Evolutionary conservation across 1,284 basidiomycete genomes (phyloP), one percentile per base, ranked within the genome.

Genomic region (Ceratobasidium papillatum): DNA sequence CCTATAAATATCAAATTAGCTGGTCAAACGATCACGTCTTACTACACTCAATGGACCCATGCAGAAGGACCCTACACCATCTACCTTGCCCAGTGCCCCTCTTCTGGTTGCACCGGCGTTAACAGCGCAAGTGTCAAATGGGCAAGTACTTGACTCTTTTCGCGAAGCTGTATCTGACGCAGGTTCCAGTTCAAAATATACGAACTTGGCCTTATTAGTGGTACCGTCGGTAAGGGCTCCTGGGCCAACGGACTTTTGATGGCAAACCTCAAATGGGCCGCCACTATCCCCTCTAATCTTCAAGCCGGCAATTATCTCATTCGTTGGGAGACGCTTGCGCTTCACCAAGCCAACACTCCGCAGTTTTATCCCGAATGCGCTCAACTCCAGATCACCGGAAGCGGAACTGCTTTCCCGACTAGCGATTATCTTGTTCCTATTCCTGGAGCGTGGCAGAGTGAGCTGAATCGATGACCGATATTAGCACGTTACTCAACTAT

Each of bases 341-440:
- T 19, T 11, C 52, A 74, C 38, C 81, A 84, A 32, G 68, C 79
- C 36, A 78, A 79, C 69, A 74, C 76, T n/a, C 77, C 77, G 17
- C 77, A 78, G 65, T 78, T 78, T 74, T 78, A 78, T 61, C 77
- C 75, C 17, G 47, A 43, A 38, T 77, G 76, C 71, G 59, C 75
- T 2, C 76, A 77, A 32, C 56, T 77, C 22, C 43, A 71, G 38
- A 54, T 77, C 27, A 66, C 59, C 0, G 74, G 75, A 11, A 34
- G 59, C 41, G 76, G 76, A 30, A 75, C 47, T 32, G 49, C 75
- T 22, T 54, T 65, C 43, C 76, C 76, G 4, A 47, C 66, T 22
- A 63, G 65, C 54, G 61, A 52, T 2, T 68, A 76, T n/a, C 68
- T 75, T 14, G 69, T 75, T 30, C 36, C 75, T 9, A 75, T 75